A percentile compares a stretch with the other conserved stretches of the same genome.
These are phyloP conservation scores for Entamoeba histolytica DNA, from an alignment of 208 protist genomes.

Conservation along the genomic window DNA sequence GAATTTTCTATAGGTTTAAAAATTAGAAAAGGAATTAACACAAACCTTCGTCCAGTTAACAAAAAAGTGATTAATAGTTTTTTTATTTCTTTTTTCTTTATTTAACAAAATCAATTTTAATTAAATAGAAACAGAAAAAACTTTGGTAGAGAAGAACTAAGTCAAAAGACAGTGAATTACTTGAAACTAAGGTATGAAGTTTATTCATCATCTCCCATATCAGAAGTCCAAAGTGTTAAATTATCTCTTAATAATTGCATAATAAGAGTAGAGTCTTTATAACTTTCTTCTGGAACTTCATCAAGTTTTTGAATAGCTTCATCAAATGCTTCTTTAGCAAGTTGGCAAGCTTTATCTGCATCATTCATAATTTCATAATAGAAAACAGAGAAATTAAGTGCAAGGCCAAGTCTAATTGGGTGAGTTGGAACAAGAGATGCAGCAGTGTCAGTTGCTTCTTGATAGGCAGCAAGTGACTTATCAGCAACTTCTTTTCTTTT, in stretches of 20 bases:
- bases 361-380: conserved; percentile 95
- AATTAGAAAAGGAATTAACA: too few relatives aligned
- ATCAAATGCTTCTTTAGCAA: conserved; percentile 69
- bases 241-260: conserved; percentile 94
- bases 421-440: conserved; percentile 60
- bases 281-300: conserved; percentile 76
- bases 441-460: conserved; percentile 38
- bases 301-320: conserved; percentile 82
- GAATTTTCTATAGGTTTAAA: too few relatives aligned
- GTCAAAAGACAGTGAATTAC: too few relatives aligned
- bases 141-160: too few relatives aligned
- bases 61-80: too few relatives aligned
- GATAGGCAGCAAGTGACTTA: conserved; percentile 44
- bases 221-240: conserved; percentile 78
- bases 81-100: too few relatives aligned
- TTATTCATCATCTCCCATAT: not conserved
- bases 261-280: conserved; percentile 92
- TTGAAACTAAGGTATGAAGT: too few relatives aligned
- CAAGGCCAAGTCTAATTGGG: conserved; percentile 89
- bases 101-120: too few relatives aligned
- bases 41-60: too few relatives aligned
- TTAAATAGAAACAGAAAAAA: too few relatives aligned
- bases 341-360: conserved; percentile 63
- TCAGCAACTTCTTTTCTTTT: conserved; percentile 40
- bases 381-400: conserved; percentile 97